Evolutionary conservation across 768 basidiomycete species (phyloP), one percentile per base, ranked within the genome.

Genomic region (Termitomyces sp.): DNA sequence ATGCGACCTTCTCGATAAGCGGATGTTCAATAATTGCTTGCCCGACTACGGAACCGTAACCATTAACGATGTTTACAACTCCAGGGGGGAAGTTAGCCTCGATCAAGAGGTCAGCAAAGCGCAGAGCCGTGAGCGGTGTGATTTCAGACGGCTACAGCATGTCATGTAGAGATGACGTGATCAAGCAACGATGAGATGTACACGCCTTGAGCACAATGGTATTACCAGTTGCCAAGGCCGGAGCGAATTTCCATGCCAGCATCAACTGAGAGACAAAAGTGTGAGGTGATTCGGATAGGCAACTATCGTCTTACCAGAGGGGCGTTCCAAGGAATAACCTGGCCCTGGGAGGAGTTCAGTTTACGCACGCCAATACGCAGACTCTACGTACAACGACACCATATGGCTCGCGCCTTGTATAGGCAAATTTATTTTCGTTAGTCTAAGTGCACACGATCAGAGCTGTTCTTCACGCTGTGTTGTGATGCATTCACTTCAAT

Each of bases 261-360:
- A 70, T 72, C 20, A 54, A 45, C 68, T 66, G 24, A 13, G 22
- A 20, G n/a, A 31, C 15, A 33, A 16, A 37, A 20, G 20, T 48
- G 4, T 44, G 13, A 22, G 39, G 13, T 39, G 8, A 24, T n/a
- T 1, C 31, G 27, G 27, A 27, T 2, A 49, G 12, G 31, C 20
- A 33, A 6, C 24, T 15, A 56, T 24, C 20, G 24, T 34, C 53
- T 53, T 49, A 67, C 68, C 49, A 67, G 46, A 30, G 76, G 72
- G 67, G 75, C 77, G 67, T 79, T 80, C 83, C 84, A 85, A 13
- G 84, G 83, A 36, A 84, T 81, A 61, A 84, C 84, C 70, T 76
- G 73, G 18, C 73, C 75, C 68, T 69, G 37, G 8, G 41, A 22
- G 65, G 89, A 27, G 27, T 4, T 27, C 27, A 27, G 27, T 27